Evolutionary conservation across 148 eudicot species (phyloP).

Genomic region (Heliamphora exappendiculata): DNA sequence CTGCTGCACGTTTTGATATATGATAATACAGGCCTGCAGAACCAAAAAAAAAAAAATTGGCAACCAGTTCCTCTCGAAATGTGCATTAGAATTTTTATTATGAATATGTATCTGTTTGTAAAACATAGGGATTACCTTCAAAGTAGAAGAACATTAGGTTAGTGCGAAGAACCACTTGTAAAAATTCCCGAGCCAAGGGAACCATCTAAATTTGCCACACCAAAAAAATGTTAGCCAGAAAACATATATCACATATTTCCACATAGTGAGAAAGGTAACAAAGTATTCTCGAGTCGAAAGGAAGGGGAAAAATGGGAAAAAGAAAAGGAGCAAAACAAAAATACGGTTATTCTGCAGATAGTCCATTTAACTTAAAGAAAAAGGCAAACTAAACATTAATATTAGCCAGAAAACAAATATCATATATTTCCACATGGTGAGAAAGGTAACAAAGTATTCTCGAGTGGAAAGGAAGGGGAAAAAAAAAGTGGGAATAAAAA

Average conservation of each 20-base stretch:
- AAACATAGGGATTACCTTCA: conserved; percentile 57
- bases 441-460: background rate
- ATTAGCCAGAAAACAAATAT: background rate
- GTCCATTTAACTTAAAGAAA: background rate
- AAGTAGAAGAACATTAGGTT: conserved; percentile 99
- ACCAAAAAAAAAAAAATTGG: conserved; percentile 1
- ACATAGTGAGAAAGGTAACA: background rate
- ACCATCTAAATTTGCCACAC: conserved; percentile 46
- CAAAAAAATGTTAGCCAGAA: conserved; percentile 4
- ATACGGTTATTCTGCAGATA: background rate
- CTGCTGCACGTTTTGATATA: conserved; percentile 87
- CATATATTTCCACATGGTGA: background rate
- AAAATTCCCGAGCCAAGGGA: conserved; percentile 70
- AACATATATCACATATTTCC: background rate
- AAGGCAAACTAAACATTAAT: too few species aligned
- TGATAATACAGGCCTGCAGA: conserved; percentile 85
- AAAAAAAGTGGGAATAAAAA: background rate
- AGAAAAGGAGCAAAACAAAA: background rate
- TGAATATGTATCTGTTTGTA: background rate
- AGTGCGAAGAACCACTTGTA: conserved; percentile 73
- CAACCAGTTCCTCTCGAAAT: background rate
- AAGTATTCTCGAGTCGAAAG: background rate
- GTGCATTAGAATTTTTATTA: background rate
- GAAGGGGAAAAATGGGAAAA: background rate
- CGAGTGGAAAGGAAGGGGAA: background rate